Evolutionary conservation across 2,329 filamentous ascomycete genomes (phyloP).

Genomic region (Colletotrichum navitas): DNA sequence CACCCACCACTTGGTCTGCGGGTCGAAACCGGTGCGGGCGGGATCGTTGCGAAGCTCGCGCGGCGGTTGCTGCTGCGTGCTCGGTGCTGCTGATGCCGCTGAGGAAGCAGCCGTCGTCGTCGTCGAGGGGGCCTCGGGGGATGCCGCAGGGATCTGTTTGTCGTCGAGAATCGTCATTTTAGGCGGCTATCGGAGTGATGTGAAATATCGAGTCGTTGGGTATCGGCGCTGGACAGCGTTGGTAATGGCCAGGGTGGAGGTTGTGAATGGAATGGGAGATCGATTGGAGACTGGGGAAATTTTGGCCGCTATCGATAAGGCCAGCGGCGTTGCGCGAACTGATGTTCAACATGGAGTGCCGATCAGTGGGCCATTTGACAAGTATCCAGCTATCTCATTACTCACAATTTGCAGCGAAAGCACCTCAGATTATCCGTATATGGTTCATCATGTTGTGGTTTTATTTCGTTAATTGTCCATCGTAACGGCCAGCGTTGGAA

Average conservation of each 20-base stretch:
- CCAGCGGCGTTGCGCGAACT: background rate
- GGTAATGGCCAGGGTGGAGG: background rate
- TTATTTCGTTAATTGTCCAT: background rate
- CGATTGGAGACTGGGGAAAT: constrained; percentile 27
- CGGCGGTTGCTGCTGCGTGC: constrained; percentile 42
- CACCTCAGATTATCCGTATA: too few relatives aligned
- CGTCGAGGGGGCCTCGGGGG: constrained; percentile 30
- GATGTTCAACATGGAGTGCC: background rate
- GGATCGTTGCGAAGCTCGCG: constrained; percentile 68
- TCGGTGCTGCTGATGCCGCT: constrained; percentile 19
- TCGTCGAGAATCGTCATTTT: constrained; percentile 19
- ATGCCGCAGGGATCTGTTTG: background rate
- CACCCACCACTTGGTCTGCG: constrained; percentile 75
- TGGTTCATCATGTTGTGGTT: too few relatives aligned
- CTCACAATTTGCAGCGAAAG: background rate
- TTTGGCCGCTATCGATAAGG: constrained; percentile 41
- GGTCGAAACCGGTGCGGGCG: constrained; percentile 72
- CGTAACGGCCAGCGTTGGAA: too few relatives aligned
- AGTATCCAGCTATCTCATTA: background rate
- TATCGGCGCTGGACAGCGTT: background rate
- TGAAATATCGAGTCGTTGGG: constrained; percentile 12
- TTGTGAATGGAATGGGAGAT: background rate
- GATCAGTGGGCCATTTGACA: background rate
- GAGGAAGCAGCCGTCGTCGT: constrained; percentile 31
- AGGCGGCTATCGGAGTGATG: background rate